Conservation (phyloP, 805 yeast genomes). For the Tetrapisispora fleetii region DNA sequence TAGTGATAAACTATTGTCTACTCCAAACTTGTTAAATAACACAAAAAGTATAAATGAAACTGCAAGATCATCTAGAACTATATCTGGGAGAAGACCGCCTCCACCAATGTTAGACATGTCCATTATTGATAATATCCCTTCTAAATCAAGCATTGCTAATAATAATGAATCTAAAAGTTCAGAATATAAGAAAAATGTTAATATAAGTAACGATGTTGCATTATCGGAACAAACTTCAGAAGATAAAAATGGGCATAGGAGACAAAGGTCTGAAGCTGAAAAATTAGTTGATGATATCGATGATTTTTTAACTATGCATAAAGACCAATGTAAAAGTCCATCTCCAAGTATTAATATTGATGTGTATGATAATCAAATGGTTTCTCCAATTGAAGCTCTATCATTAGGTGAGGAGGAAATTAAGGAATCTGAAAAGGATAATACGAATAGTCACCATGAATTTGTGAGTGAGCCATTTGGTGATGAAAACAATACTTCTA, state of each 20-base stretch:
- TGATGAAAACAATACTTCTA: background rate
- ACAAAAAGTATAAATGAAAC: background rate
- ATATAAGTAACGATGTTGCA: background rate
- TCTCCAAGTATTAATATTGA: background rate
- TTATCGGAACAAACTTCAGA: background rate
- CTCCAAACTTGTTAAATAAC: background rate
- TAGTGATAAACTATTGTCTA: background rate
- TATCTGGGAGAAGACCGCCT: conserved; percentile 6
- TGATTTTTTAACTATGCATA: conserved; percentile 12
- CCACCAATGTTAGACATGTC: conserved; percentile 6
- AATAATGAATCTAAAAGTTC: background rate
- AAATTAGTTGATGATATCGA: conserved; percentile 28
- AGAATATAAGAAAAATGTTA: background rate
- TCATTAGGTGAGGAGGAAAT: background rate
- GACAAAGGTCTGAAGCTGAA: conserved; percentile 27
- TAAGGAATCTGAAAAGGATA: background rate
- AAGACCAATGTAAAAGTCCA: conserved; percentile 7
- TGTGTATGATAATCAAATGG: background rate
- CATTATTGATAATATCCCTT: background rate
- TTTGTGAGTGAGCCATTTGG: background rate
- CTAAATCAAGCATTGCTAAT: background rate
- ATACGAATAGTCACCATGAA: background rate
- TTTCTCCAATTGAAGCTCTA: background rate
- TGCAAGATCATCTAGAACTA: background rate
- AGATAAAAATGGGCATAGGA: background rate